Base-by-base conservation (phyloP, 2,329 filamentous ascomycete genomes). In the Apiospora rasikravindrae region DNA sequence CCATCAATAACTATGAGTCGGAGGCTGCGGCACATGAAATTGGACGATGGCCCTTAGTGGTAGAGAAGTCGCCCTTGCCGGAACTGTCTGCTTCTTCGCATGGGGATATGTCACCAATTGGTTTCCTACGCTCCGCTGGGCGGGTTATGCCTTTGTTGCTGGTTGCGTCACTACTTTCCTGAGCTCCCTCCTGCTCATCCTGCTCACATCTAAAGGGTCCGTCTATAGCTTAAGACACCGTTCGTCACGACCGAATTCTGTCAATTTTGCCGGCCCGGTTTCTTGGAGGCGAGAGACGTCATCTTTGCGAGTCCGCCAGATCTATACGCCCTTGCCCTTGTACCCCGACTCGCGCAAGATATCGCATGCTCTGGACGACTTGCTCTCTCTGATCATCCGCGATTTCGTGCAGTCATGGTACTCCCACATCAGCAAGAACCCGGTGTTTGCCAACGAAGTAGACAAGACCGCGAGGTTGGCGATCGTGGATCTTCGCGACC, bases 341-440 rank as follows among this genome's bases (percentile, higher is more conserved):
- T 94, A 94, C 79, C 89, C 93, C 72, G 88, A 92, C 70, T 95
- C 94, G 26, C 90, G 92, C 76, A 88, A 91, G 72, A 90, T 98
- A 71, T 97, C 95, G 16, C 89, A 91, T 77, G 93, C 92, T 66
- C 84, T 98, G 75, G 94, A 98, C 82, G 88, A 91, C 70, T 83
- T 98, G 44, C 88, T 99, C 64, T 89, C 92, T 69, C 85, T 95
- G 70, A 89, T 97, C 70, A 83, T 94, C 75, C 89, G 93, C 75
- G 94, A 98, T 81, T 98, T 97, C 80, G 90, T 99, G 72, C 90
- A 88, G 72, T 92, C 92, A 67, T 99, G 96, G 96, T 98, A 98
- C 82, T 88, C 87, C 44, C 89, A 91, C 78, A 98, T 99, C 79
- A 98, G 94, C 84, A 88, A 87, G 74, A 94, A 92, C 77, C 90